phyloP scores from a whole-genome alignment of 352 stramenopile genomes.

The Phytophthora citrophthora region DNA sequence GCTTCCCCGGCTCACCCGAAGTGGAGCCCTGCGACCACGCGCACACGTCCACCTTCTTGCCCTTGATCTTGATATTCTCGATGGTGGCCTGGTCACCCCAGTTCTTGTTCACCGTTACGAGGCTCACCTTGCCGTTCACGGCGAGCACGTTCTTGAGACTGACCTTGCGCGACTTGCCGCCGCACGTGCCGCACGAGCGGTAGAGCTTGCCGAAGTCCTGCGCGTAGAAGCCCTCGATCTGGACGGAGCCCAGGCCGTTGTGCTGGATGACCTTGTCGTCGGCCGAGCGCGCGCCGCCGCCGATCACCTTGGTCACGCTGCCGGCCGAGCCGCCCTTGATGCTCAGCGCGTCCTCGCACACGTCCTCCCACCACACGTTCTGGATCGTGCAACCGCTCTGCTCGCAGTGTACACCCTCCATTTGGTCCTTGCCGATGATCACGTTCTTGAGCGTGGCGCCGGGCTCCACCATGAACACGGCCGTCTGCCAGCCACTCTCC shows the following conservation, averaged over 20 bases:
- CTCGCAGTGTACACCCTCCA: constrained; percentile 27
- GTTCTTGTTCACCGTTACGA: constrained; percentile 1
- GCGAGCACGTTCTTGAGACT: constrained; percentile 23
- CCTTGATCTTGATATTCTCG: no score
- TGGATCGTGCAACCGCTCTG: constrained; percentile 33
- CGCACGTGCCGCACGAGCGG: constrained; percentile 15
- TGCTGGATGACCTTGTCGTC: constrained; percentile 19
- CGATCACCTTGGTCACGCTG: constrained; percentile 25
- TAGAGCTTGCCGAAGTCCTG: constrained; percentile 26
- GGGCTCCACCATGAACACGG: constrained; percentile 31
- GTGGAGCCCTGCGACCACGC: constrained; percentile 1
- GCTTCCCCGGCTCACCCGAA: constrained; percentile 17
- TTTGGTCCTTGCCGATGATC: constrained; percentile 19
- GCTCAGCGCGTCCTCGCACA: constrained; percentile 38
- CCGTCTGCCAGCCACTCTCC: constrained; percentile 23
- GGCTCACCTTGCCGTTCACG: constrained; percentile 23
- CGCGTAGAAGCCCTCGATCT: constrained; percentile 24
- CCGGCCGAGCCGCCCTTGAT: constrained; percentile 28
- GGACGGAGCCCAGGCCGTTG: constrained; percentile 13
- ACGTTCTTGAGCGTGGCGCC: constrained; percentile 14
- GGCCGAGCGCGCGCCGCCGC: constrained; percentile 18
- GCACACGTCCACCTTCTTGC: no score
- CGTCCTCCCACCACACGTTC: constrained; percentile 40
- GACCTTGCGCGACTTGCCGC: constrained; percentile 17
- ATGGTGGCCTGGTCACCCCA: no score